Conservation (phyloP, 2,329 filamentous ascomycete genomes). For the Cordyceps cateniannulata region DNA sequence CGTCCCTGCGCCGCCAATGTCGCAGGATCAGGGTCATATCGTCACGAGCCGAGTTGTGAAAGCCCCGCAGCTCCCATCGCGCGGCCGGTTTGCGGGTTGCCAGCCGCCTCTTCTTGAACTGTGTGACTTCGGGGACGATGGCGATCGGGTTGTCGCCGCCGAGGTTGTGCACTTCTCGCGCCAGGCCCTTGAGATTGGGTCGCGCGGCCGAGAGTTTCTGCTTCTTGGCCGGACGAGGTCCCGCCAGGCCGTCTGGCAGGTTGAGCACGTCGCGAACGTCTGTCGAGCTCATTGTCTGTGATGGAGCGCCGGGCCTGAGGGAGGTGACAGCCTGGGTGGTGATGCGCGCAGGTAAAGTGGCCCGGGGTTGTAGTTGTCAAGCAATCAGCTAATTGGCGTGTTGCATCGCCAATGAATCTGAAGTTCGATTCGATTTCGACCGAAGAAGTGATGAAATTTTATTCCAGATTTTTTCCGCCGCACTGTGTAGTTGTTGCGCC, state of each 20-base stretch:
- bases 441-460: background rate
- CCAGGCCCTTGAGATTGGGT: conserved; percentile 56
- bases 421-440: background rate
- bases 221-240: conserved; percentile 62
- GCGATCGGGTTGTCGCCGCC: conserved; percentile 62
- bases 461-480: background rate
- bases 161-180: conserved; percentile 59
- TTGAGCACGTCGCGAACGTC: conserved; percentile 88
- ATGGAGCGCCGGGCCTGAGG: background rate
- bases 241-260: conserved; percentile 53
- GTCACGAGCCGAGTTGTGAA: conserved; percentile 69
- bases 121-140: conserved; percentile 54
- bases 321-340: background rate
- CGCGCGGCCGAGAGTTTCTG: conserved; percentile 59
- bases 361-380: conserved; percentile 12
- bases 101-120: conserved; percentile 54
- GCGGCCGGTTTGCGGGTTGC: conserved; percentile 49
- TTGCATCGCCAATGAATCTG: background rate
- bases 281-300: conserved; percentile 38
- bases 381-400: background rate
- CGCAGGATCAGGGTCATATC: conserved; percentile 62
- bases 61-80: conserved; percentile 62
- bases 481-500: background rate
- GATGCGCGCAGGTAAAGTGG: background rate
- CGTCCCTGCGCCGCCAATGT: conserved; percentile 72